Evolutionary conservation across 2,329 filamentous ascomycete species (phyloP), one percentile per base, ranked within the genome.

Genomic region (Tolypocladium album): DNA sequence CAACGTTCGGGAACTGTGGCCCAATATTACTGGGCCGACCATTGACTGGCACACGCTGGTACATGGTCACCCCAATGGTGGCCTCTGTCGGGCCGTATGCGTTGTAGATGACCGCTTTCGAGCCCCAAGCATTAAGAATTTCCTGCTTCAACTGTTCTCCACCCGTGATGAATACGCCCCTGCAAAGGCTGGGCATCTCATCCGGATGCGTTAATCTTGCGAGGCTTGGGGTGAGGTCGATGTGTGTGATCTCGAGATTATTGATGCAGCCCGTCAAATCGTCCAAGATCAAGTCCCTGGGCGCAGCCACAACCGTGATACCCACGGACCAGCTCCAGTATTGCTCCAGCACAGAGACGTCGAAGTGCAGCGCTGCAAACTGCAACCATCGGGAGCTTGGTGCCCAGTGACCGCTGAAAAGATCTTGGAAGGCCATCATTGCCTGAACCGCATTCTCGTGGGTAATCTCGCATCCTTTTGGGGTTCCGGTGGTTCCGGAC

Each of bases 281-380:
- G 66, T 94, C 90, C 40, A 97, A 86, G 1, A 97, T 87, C 1
- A 96, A 70, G 69, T 97, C 92, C 64, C 90, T 83, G 0, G 90
- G 89, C 8, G 90, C 92, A 2, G 89, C 87, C 2, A 93, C 88
- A 0, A 97, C 82, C 4, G 88, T 87, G 34, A 97, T 92, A 1
- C 92, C 92, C 0, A 94, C 89, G 36, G 88, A 91, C 92, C 92
- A 97, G 61, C 88, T 94, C 91, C 91, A 97, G 71, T 93, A 97
- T 68, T 96, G 92, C 69, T 97, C 92, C 0, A 97, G 79, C 0
- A 97, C 89, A 1, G 90, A 94, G 4, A 97, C 92, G 67, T 97
- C 93, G 62, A 97, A 97, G 71, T 96, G 93, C 60, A 96, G 90
- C 0, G 91, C 92, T 1, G 93, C 93, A 69, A 97, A 97, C 69